Evolutionary conservation across 2,329 filamentous ascomycete species (phyloP).

Genomic region (Domatiomyces globalis): DNA sequence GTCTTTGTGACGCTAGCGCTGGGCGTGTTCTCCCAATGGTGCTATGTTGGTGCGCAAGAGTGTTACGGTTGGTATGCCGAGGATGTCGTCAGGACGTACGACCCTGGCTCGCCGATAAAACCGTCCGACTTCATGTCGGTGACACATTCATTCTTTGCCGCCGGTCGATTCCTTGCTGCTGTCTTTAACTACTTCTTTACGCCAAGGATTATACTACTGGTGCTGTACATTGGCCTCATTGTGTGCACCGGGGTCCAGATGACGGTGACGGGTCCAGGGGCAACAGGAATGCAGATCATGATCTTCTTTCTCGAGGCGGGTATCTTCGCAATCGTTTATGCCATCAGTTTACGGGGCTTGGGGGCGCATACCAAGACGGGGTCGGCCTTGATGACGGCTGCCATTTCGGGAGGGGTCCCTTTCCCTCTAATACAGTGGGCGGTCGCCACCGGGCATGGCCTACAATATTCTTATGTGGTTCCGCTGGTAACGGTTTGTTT

Average conservation of each 20-base stretch:
- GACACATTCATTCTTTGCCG: constrained; percentile 44
- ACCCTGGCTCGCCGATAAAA: constrained; percentile 16
- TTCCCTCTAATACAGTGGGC: constrained; percentile 41
- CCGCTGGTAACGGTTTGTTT: constrained; percentile 38
- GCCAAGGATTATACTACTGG: constrained; percentile 43
- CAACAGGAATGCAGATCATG: constrained; percentile 36
- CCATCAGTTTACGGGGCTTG: constrained; percentile 43
- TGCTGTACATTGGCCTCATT: constrained; percentile 40
- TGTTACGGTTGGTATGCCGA: constrained; percentile 36
- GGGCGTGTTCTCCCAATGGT: constrained; percentile 42
- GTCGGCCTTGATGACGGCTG: constrained; percentile 38
- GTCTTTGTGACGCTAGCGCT: constrained; percentile 43
- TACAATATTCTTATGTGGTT: constrained; percentile 39
- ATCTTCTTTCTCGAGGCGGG: constrained; percentile 48
- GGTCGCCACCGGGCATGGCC: constrained; percentile 26
- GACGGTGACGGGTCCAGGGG: constrained; percentile 31
- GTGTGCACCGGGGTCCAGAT: constrained; percentile 39
- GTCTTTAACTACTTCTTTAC: constrained; percentile 40
- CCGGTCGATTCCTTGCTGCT: constrained; percentile 44
- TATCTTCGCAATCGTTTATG: constrained; percentile 45
- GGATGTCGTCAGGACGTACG: constrained; percentile 30
- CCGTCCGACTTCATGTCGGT: constrained; percentile 37
- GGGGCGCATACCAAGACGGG: constrained; percentile 45
- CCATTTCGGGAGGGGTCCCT: constrained; percentile 40
- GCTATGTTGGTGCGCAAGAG: constrained; percentile 49